Evolutionary conservation across 331 rosid genomes (phyloP).

Genomic region (Malus hybrid): DNA sequence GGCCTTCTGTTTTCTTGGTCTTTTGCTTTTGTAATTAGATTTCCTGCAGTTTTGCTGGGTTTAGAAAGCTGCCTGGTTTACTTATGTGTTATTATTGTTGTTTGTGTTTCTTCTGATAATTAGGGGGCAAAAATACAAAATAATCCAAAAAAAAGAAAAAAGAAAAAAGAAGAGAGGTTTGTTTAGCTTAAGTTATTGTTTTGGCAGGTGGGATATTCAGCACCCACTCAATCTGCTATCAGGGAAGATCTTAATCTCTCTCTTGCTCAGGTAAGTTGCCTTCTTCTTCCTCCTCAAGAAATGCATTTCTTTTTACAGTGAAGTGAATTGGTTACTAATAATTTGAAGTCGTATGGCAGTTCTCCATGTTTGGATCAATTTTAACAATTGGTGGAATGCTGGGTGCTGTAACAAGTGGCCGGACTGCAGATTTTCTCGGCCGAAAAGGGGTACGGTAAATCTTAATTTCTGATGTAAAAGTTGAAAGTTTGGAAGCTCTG

Average conservation of each 20-base stretch:
- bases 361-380: conserved; percentile 82
- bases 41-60: no score
- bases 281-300: not conserved
- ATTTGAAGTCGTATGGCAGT: conserved; percentile 34
- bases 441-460: conserved; percentile 67
- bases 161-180: not conserved
- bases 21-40: no score
- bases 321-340: not conserved
- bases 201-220: conserved; percentile 52
- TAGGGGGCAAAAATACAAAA: conserved; percentile 24
- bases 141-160: not conserved
- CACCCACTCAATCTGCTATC: conserved; percentile 49
- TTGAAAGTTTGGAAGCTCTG: not conserved
- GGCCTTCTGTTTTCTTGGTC: not conserved
- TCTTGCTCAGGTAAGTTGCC: conserved; percentile 25
- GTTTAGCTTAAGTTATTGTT: conserved; percentile 26
- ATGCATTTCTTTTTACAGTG: not conserved
- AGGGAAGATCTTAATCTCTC: conserved; percentile 43
- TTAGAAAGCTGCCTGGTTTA: conserved; percentile 5
- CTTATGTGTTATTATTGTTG: conserved; percentile 14
- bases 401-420: conserved; percentile 72
- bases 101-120: conserved; percentile 14
- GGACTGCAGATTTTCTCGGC: conserved; percentile 59
- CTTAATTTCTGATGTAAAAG: not conserved
- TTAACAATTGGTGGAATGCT: conserved; percentile 88